phyloP scores from a whole-genome alignment of 2,329 filamentous ascomycete genomes.

The Tetracladium maxilliforme region DNA sequence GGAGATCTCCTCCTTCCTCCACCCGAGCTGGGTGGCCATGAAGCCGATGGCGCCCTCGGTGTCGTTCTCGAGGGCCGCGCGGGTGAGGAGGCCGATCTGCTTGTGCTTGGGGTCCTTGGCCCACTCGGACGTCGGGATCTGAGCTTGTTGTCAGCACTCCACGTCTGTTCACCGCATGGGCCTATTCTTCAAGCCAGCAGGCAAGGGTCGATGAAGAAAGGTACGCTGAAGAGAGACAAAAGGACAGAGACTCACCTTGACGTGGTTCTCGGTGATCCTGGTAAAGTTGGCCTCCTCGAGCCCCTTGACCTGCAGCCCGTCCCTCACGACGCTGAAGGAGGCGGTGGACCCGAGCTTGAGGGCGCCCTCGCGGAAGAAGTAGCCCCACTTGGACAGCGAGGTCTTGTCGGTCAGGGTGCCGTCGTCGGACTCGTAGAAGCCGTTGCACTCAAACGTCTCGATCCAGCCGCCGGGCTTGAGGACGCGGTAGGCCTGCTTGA shows the following conservation, averaged over 20 bases:
- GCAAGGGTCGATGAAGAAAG: too few species aligned
- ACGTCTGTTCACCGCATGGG: too few species aligned
- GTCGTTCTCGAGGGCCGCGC: slow-evolving; percentile 5
- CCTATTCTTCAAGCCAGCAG: too few species aligned
- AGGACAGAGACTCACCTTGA: too few species aligned
- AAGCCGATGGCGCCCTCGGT: slow-evolving; percentile 7
- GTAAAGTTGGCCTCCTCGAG: slow-evolving; percentile 30
- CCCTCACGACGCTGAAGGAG: too few species aligned
- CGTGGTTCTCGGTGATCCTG: too few species aligned
- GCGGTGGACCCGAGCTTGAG: slow-evolving; percentile 5
- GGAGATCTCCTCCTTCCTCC: slow-evolving; percentile 6
- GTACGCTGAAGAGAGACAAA: too few species aligned
- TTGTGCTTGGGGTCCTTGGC: slow-evolving; percentile 14
- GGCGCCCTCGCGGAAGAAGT: slow-evolving; percentile 4
- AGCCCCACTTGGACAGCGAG: slow-evolving; percentile 6
- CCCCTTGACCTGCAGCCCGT: slow-evolving; percentile 17
- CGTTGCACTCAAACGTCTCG: slow-evolving; percentile 13
- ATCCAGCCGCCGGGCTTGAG: slow-evolving; percentile 15
- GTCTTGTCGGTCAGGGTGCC: slow-evolving; percentile 7
- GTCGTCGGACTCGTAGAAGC: slow-evolving; percentile 4
- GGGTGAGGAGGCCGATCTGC: slow-evolving; percentile 11
- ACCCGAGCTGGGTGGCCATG: slow-evolving; percentile 6
- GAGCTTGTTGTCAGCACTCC: too few species aligned
- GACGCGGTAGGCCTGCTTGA: slow-evolving; percentile 30
- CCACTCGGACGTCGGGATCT: too few species aligned